Base-by-base conservation (phyloP, 1,139 yeast species). In the Yamadazyma jaroonii region DNA sequence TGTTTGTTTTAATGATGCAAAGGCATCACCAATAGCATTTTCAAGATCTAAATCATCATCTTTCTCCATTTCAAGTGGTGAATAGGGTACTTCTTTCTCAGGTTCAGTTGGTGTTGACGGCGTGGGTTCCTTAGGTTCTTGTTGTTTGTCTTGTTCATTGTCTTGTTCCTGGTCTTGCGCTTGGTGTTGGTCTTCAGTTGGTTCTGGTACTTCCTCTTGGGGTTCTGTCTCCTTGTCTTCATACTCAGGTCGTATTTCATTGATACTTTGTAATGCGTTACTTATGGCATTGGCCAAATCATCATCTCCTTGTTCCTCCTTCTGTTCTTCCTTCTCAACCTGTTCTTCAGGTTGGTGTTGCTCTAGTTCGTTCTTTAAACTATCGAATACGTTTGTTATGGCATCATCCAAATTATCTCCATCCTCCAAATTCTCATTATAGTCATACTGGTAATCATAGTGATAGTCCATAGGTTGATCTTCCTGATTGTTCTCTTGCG, bases 11-110 rank as follows among this genome's bases (percentile, higher is more conserved):
- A 63, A 65, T 1, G 65, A 52, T 32, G 56, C 58, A 43, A 65
- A 62, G 1, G 72, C 70, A 39, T 56, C 64, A 3, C 62, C 53
- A 15, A 64, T 64, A 10, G 62, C 67, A 46, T 49, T 56, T 37
- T 61, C 62, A 49, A 61, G 54, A 27, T 50, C 52, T 11, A 48
- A 45, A 37, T 53, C 61, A 12, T 51, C 56, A 9, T 48, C 54
- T 31, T 48, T 42, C 35, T 48, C 52, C 39, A 43, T 38, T 17
- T 43, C 41, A 9, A 48, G 38, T 1, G 52, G 52, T 10, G 52
- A 48, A 31, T 41, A 40, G 20, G 28, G n/a, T 4, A 7, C 31
- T 21, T 32, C 25, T 29, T 25, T 21, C 3, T 30, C 27, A 4
- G 20, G 34, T 11, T 22, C 12, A 3, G 25, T 9, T 9, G 35